Conservation (phyloP, 805 yeast species). For the Teunomyces atbi region DNA sequence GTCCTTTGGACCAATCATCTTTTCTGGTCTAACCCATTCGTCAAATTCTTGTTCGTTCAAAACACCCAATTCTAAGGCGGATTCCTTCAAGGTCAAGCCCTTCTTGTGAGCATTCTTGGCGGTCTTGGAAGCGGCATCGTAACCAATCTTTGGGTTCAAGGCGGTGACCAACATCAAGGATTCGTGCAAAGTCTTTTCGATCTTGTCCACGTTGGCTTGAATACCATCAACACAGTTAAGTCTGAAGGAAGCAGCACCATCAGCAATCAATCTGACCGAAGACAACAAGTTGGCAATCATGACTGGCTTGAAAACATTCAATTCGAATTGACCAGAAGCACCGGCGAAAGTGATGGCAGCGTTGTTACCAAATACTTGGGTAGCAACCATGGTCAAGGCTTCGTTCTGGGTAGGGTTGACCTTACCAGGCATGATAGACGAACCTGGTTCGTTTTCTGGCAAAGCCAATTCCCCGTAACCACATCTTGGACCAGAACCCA, state of each 20-base stretch:
- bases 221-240: slow-evolving; percentile 94
- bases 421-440: slow-evolving; percentile 99
- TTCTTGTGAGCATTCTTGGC: slow-evolving; percentile 99
- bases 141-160: slow-evolving; percentile 97
- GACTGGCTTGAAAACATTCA: slow-evolving; percentile 97
- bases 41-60: slow-evolving; percentile 85
- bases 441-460: slow-evolving; percentile 99
- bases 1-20: slow-evolving; percentile 92
- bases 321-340: slow-evolving; percentile 97
- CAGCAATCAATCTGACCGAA: slow-evolving; percentile 85
- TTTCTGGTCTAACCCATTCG: slow-evolving; percentile 96
- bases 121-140: slow-evolving; percentile 94
- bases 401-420: slow-evolving; percentile 99
- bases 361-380: slow-evolving; percentile 97
- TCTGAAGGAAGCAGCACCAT: slow-evolving; percentile 88
- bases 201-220: slow-evolving; percentile 82
- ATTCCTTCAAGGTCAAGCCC: slow-evolving; percentile 91
- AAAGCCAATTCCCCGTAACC: slow-evolving; percentile 95
- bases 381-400: slow-evolving; percentile 97
- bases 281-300: slow-evolving; percentile 87
- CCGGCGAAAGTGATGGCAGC: slow-evolving; percentile 95
- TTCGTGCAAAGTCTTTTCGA: slow-evolving; percentile 84
- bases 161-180: slow-evolving; percentile 98
- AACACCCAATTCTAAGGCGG: slow-evolving; percentile 88
- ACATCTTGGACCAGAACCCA: slow-evolving; percentile 99